Base-by-base conservation (phyloP, 495 filamentous ascomycete genomes). In the Jackrogersella multiformis region DNA sequence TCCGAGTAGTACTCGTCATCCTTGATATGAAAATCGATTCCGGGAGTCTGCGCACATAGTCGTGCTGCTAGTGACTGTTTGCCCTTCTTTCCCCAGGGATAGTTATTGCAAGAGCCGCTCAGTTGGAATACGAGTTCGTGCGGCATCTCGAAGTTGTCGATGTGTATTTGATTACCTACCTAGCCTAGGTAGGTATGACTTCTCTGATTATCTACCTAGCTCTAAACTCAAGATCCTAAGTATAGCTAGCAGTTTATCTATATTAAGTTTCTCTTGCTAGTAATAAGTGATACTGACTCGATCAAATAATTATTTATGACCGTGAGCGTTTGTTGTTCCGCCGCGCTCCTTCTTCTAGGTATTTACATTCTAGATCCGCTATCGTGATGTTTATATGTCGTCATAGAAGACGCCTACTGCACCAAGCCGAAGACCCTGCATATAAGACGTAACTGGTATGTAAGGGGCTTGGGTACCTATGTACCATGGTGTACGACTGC, bases 61-160 rank as follows among this genome's bases (percentile, higher is more conserved):
- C 83, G 86, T 7, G 89, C 86, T 62, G 92, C 86, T 15, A 90
- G 78, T 10, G 92, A 96, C 30, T 90, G 76, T 13, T 85, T 81
- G 61, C 93, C 92, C 56, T 89, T 82, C 76, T 91, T 93, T 15
- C 87, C 88, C 82, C 87, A 89, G 2, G 85, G 78, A 65, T 88
- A 88, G 48, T 80, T 76, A 72, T 87, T 87, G 74, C 83, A 83
- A 46, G 68, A 73, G 61, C 83, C 83, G 51, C 77, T 77, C 28
- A 88, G 73, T 65, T 85, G 82, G 69, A 88, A 78, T 4, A 87
- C 72, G 38, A 68, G 73, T 9, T 55, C 60, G 4, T 58, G 51
- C 35, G 71, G 36, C 71, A 73, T 73, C 9, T 52, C 53, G 52
- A n/a, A n/a, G n/a, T n/a, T n/a, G n/a, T n/a, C n/a, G n/a, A n/a